Evolutionary conservation across 768 basidiomycete species (phyloP).

Genomic region (Cystofilobasidium macerans): DNA sequence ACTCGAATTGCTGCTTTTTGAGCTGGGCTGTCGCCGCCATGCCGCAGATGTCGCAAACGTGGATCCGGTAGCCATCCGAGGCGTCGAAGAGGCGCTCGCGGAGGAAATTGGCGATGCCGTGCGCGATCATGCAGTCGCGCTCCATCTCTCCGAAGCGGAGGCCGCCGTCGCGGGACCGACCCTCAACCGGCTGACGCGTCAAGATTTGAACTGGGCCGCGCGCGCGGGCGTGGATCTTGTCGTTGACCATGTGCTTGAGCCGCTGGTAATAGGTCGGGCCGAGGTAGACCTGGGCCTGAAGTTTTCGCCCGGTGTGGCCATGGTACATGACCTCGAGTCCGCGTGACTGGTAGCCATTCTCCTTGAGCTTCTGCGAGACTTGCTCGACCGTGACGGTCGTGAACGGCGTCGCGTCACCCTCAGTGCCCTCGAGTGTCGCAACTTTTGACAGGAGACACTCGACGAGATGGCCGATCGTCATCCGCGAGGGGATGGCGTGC

Average conservation of each 20-base stretch:
- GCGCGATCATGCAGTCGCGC: constrained; percentile 99
- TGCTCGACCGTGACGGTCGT: constrained; percentile 95
- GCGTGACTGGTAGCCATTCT: constrained; percentile 90
- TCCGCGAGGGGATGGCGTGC: constrained; percentile 98
- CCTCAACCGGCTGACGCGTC: constrained; percentile 95
- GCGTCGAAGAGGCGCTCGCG: constrained; percentile 69
- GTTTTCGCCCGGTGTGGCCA: constrained; percentile 93
- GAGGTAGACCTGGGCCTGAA: constrained; percentile 95
- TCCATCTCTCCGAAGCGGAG: constrained; percentile 99
- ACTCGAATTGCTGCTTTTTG: constrained; percentile 99
- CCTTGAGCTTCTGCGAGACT: constrained; percentile 79
- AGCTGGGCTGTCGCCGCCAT: constrained; percentile 94
- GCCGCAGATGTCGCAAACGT: constrained; percentile 95
- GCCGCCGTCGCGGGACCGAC: constrained; percentile 96
- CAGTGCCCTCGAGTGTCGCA: constrained; percentile 87
- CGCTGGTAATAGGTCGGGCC: constrained; percentile 84
- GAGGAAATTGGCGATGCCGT: constrained; percentile 94
- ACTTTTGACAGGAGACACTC: constrained; percentile 95
- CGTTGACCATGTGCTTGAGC: constrained; percentile 85
- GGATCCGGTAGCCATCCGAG: constrained; percentile 56
- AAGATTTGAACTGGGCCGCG: constrained; percentile 95
- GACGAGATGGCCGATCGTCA: constrained; percentile 99
- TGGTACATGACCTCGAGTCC: constrained; percentile 98
- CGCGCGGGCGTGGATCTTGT: constrained; percentile 97
- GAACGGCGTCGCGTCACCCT: constrained; percentile 98